Evolutionary conservation across 2,329 filamentous ascomycete genomes (phyloP), one percentile per base, ranked within the genome.

Genomic region (Drechslera avenae): DNA sequence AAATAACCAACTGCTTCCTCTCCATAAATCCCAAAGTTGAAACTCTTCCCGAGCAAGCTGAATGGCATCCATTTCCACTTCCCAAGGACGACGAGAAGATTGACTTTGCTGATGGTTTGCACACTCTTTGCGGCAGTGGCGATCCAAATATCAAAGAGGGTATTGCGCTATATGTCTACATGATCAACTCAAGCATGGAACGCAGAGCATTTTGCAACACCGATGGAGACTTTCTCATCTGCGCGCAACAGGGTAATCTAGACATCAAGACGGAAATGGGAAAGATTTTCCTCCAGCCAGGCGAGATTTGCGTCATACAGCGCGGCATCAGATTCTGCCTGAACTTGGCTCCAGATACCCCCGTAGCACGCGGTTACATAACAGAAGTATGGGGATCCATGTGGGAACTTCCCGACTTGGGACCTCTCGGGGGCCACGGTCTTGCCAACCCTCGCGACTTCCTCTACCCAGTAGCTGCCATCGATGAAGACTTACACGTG

Each of bases 101-200:
- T 16, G 78, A 80, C 42, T 81, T 81, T 54, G 64, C 76, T 9
- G 68, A 78, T 50, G 79, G 80, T 5, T 66, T 82, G 10, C 77
- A 79, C 59, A 80, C 79, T 2, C 66, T 82, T 7, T 77, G 72
- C 17, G 80, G 80, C 4, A 76, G 76, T 19, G 80, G 80, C 7
- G 79, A 82, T 34, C 76, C 80, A 4, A 81, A 77, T n/a, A 69
- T 79, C 21, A 70, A 73, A 46, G 78, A 81, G 47, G 79, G 80
- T 5, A 64, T 81, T 17, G 79, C 79, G 3, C 67, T 78, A 1
- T 79, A 81, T 57, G 72, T 81, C 28, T 82, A 81, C 60, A 71
- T 73, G 53, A 73, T 78, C 57, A 81, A 80, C 55, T 62, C 66
- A 1, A 75, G 67, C 40, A 82, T 82, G 80, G 64, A 68, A 3